These are phyloP conservation scores for Golubevia sp. DNA, from an alignment of 1,284 basidiomycete species.

Conservation along the genomic window DNA sequence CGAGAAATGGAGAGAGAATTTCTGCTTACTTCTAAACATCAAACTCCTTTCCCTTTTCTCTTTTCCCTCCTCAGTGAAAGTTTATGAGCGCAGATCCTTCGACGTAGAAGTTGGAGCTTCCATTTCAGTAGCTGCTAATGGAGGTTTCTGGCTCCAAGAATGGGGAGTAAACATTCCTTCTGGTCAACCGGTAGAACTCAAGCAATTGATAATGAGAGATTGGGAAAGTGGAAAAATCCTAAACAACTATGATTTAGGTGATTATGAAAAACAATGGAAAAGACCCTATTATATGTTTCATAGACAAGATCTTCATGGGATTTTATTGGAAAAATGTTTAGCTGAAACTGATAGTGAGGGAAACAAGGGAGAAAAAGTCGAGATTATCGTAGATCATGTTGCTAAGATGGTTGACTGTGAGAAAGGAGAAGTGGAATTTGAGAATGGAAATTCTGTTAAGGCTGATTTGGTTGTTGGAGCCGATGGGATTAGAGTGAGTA, in stretches of 20 bases:
- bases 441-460: conserved; percentile 65
- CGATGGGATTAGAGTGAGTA: conserved; percentile 65
- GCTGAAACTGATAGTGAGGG: not conserved
- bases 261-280: conserved; percentile 56
- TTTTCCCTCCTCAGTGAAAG: conserved; percentile 20
- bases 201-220: conserved; percentile 53
- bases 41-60: not conserved
- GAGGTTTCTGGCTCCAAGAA: conserved; percentile 47
- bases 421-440: conserved; percentile 62
- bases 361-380: conserved; percentile 9
- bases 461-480: conserved; percentile 72
- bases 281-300: conserved; percentile 60
- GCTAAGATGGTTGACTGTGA: conserved; percentile 61
- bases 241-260: conserved; percentile 45
- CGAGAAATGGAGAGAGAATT: no score
- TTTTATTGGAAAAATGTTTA: conserved; percentile 6
- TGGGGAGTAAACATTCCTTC: conserved; percentile 48
- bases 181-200: conserved; percentile 47
- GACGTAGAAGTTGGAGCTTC: conserved; percentile 46
- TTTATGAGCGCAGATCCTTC: conserved; percentile 57
- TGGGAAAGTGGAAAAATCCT: conserved; percentile 53
- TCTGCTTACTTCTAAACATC: not conserved
- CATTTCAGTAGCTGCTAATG: conserved; percentile 9
- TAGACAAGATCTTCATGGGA: conserved; percentile 61
- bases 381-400: conserved; percentile 59